Conservation (phyloP, 2,329 filamentous ascomycete genomes). For the Colletotrichum cordylinicola region DNA sequence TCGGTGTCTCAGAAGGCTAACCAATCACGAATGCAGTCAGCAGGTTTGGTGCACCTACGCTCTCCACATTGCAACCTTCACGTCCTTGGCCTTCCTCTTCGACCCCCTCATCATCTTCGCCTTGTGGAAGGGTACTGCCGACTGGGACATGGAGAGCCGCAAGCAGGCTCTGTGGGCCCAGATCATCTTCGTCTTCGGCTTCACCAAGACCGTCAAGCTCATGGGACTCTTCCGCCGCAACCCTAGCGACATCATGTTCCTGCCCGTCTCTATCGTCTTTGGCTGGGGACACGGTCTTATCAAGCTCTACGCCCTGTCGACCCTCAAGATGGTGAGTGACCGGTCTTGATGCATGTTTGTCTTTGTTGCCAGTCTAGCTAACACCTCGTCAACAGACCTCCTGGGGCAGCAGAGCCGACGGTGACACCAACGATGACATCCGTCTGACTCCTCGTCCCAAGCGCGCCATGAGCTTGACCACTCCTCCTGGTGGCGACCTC, state of each 20-base stretch:
- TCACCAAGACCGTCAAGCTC: slow-evolving; percentile 91
- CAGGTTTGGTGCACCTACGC: slow-evolving; percentile 95
- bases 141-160: slow-evolving; percentile 61
- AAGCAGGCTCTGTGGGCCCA: slow-evolving; percentile 65
- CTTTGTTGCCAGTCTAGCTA: neutral
- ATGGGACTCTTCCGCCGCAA: slow-evolving; percentile 85
- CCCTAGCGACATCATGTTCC: slow-evolving; percentile 78
- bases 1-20: slow-evolving; percentile 13
- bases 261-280: slow-evolving; percentile 87
- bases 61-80: slow-evolving; percentile 90
- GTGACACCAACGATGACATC: slow-evolving; percentile 80
- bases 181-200: slow-evolving; percentile 76
- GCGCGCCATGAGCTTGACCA: slow-evolving; percentile 46
- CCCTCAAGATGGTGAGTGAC: slow-evolving; percentile 79
- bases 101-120: slow-evolving; percentile 77
- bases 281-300: slow-evolving; percentile 93
- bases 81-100: slow-evolving; percentile 81
- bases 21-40: slow-evolving; percentile 61
- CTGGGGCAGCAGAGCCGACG: slow-evolving; percentile 93
- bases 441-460: slow-evolving; percentile 63
- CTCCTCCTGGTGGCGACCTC: slow-evolving; percentile 49
- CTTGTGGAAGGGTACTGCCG: slow-evolving; percentile 71
- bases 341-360: neutral
- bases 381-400: slow-evolving; percentile 69
- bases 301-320: slow-evolving; percentile 87